Evolutionary conservation across 495 filamentous ascomycete species (phyloP).

Genomic region (Aspergillus sclerotiicarbonarius): DNA sequence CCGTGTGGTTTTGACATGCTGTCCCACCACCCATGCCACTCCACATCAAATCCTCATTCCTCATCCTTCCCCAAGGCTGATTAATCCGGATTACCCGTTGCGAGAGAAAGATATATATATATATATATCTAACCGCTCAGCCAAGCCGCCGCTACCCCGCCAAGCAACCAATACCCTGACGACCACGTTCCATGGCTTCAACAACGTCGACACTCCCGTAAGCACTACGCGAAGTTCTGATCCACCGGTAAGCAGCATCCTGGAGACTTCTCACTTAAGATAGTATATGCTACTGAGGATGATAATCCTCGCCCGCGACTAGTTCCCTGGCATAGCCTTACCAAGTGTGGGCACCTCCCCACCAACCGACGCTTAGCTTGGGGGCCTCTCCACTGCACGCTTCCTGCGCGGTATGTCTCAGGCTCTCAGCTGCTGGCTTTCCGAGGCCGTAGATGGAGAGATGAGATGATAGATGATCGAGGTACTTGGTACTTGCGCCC

Average conservation of each 20-base stretch:
- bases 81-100: neutral
- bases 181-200: slow-evolving; percentile 5
- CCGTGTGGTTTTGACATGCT: neutral
- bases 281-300: no score
- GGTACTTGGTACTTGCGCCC: no score
- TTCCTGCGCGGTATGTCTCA: no score
- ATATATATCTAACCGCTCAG: neutral
- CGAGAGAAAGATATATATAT: neutral
- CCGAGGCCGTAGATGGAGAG: no score
- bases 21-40: neutral
- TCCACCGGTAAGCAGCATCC: neutral
- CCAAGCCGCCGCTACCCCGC: neutral
- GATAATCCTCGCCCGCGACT: no score
- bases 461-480: no score
- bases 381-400: no score
- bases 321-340: no score
- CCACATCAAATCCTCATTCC: neutral
- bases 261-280: no score
- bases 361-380: no score
- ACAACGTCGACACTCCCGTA: slow-evolving; percentile 4
- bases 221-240: neutral
- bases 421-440: no score
- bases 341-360: no score
- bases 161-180: slow-evolving; percentile 3
- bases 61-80: neutral